Base-by-base conservation (phyloP, 2,329 filamentous ascomycete genomes). In the Trichoderma polysporum region DNA sequence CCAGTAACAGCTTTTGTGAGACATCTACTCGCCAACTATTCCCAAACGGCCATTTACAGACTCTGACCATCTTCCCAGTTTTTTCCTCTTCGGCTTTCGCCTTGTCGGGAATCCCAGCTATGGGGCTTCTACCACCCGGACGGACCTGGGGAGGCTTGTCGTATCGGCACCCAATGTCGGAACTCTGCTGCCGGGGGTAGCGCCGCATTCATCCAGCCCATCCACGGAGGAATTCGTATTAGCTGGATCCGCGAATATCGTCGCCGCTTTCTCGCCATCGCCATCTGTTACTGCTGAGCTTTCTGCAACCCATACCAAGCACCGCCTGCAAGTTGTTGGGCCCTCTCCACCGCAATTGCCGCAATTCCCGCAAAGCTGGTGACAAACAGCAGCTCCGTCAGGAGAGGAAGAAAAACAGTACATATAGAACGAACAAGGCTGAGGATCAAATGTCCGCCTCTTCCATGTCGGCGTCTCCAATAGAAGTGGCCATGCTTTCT, bases 401-500 rank as follows among this genome's bases (percentile, higher is more conserved):
- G 41, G 19, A 25, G 57, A 49, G 15, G 19, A 25, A 31, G 12
- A 49, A 29, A 29, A 60, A 22, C n/a, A 47, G 29, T 22, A 45
- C 19, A 39, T 25, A 39, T 39, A 57, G 25, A 12, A 25, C 37
- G n/a, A 56, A 31, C 37, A 29, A 2, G 29, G 41, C 41, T 49
- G 57, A 17, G 17, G 41, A 45, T 17, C 41, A n/a, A 10, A 45
- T 29, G 29, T 29, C 29, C 10, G n/a, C 35, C 29, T 45, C 19
- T 19, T 39, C 37, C 27, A 56, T 64, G 29, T 64, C 61, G 2
- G 50, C 37, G 39, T 54, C 61, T 22, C 52, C 61, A 41, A 33
- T 37, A 50, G 62, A 39, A 57, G 58, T n/a, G 35, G 13, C 31
- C 27, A 76, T 77, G 73, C 72, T 72, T 56, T 74, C 74, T 12